Percentiles rank a stretch among this genome's conserved stretches.
These are phyloP conservation scores for Aspergillus ruber DNA, from an alignment of 2,329 filamentous ascomycete genomes.

Conservation along the genomic window DNA sequence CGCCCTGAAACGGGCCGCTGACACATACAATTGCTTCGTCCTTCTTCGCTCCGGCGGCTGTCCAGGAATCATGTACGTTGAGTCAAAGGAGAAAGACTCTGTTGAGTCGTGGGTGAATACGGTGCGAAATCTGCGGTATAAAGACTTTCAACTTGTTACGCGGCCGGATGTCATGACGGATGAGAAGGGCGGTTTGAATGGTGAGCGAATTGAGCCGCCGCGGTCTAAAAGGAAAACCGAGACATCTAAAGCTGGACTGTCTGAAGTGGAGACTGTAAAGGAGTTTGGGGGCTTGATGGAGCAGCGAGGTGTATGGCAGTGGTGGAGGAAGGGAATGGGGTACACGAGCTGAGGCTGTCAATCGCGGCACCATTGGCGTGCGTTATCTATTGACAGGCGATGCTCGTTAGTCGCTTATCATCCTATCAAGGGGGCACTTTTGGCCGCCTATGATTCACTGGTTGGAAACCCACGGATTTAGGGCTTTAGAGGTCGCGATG, in stretches of 20 bases:
- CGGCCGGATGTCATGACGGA: conserved; percentile 41
- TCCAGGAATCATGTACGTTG: conserved; percentile 74
- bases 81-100: conserved; percentile 48
- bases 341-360: conserved; percentile 19
- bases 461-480: no score
- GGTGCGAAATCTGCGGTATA: conserved; percentile 62
- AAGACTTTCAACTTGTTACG: conserved; percentile 61
- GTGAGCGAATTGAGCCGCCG: background rate
- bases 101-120: conserved; percentile 59
- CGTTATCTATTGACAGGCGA: conserved; percentile 1
- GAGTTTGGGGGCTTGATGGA: conserved; percentile 61
- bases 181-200: conserved; percentile 4
- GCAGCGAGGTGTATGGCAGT: conserved; percentile 50
- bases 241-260: conserved; percentile 29
- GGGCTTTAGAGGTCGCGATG: no score
- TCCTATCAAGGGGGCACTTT: no score
- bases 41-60: conserved; percentile 61
- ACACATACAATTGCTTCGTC: conserved; percentile 55
- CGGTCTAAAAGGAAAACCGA: background rate
- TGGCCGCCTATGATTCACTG: no score
- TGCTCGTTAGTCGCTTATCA: background rate
- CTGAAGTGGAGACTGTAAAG: conserved; percentile 58
- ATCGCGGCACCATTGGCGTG: background rate
- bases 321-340: conserved; percentile 67
- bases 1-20: conserved; percentile 58